Evolutionary conservation across 164 flowering plant species (phyloP).

Genomic region (Hamamelis virginiana): DNA sequence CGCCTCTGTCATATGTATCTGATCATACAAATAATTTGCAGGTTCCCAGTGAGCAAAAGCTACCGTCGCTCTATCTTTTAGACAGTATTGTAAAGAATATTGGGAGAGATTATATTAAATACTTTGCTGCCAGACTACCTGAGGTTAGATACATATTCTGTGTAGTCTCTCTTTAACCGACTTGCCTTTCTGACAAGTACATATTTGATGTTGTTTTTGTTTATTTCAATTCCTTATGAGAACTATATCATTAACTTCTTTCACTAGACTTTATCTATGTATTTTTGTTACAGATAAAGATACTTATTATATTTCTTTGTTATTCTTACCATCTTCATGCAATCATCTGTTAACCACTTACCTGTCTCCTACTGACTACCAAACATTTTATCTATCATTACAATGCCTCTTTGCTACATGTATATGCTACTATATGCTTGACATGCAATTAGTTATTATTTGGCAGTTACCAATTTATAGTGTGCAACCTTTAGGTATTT

Average conservation of each 20-base stretch:
- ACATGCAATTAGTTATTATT: background rate
- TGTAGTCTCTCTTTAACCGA: background rate
- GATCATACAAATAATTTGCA: slow-evolving; percentile 39
- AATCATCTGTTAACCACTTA: background rate
- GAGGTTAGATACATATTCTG: slow-evolving; percentile 63
- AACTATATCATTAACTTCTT: no score
- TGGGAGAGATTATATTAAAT: slow-evolving; percentile 87
- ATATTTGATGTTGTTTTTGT: background rate
- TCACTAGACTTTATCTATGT: background rate
- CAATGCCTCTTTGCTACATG: background rate
- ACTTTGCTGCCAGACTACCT: slow-evolving; percentile 79
- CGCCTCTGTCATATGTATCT: slow-evolving; percentile 18
- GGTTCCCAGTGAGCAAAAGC: slow-evolving; percentile 94
- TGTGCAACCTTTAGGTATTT: slow-evolving; percentile 62
- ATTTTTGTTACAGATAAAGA: background rate
- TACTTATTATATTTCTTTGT: background rate
- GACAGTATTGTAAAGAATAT: slow-evolving; percentile 99
- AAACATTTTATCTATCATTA: background rate
- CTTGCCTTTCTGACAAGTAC: background rate
- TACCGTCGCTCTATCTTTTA: slow-evolving; percentile 93
- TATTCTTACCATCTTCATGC: background rate
- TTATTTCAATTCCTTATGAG: background rate
- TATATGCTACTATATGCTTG: slow-evolving; percentile 2
- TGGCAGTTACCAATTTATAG: slow-evolving; percentile 3
- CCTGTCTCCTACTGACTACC: background rate